Conservation (phyloP, 768 basidiomycete genomes). For the Pisolithus microcarpus region DNA sequence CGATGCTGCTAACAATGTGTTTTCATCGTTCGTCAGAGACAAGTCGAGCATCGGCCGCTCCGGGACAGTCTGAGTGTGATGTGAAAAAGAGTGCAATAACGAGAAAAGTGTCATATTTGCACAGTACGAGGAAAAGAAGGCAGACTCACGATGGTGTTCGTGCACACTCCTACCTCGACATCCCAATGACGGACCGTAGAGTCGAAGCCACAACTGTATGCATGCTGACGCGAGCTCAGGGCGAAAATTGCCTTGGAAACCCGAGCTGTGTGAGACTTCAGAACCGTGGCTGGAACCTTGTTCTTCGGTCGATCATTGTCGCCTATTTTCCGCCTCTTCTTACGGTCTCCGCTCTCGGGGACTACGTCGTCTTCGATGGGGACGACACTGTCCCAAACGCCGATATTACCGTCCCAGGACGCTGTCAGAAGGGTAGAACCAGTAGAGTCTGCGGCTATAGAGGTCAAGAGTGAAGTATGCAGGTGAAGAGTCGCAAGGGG, state of each 20-base stretch:
- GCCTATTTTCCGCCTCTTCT: conserved; percentile 56
- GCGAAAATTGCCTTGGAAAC: conserved; percentile 70
- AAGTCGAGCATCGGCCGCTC: conserved; percentile 73
- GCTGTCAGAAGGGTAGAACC: conserved; percentile 70
- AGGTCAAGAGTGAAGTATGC: conserved; percentile 77
- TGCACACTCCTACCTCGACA: conserved; percentile 65
- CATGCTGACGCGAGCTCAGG: conserved; percentile 32
- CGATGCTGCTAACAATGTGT: conserved; percentile 52
- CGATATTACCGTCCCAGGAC: conserved; percentile 83
- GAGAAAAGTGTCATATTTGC: background rate
- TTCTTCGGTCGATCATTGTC: conserved; percentile 37
- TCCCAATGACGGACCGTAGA: conserved; percentile 90
- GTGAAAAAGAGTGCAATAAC: background rate
- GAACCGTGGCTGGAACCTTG: conserved; percentile 63
- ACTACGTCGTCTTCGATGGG: conserved; percentile 59
- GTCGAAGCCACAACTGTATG: conserved; percentile 81
- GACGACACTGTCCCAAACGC: conserved; percentile 66
- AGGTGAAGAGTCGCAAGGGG: conserved; percentile 66
- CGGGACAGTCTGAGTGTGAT: conserved; percentile 44
- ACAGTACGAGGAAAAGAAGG: background rate
- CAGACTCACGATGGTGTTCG: conserved; percentile 56
- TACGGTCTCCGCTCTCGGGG: conserved; percentile 24
- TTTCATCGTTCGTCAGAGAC: conserved; percentile 37
- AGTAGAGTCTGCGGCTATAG: conserved; percentile 46
- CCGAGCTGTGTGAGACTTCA: conserved; percentile 78